These are phyloP conservation scores for Dissophora globulifera DNA, from an alignment of 192 early-diverging fungal species.

Conservation along the genomic window DNA sequence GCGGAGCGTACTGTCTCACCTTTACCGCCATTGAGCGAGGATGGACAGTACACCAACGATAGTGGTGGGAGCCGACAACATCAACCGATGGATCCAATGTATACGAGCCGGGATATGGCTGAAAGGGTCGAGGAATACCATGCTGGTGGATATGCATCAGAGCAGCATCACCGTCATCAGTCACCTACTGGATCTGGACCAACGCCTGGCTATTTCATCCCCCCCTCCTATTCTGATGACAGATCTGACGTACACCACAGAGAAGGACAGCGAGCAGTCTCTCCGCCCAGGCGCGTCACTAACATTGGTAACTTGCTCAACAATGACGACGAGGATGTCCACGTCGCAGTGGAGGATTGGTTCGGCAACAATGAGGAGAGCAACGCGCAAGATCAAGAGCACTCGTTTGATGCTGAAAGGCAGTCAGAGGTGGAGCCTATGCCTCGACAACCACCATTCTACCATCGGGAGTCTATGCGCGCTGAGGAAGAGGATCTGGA, in stretches of 20 bases:
- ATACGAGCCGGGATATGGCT: slow-evolving; percentile 1
- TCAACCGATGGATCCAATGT: not conserved
- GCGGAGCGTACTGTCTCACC: slow-evolving; percentile 1
- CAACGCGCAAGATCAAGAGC: slow-evolving; percentile 11
- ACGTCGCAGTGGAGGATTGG: slow-evolving; percentile 49
- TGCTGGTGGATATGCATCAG: not conserved
- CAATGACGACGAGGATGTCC: slow-evolving; percentile 46
- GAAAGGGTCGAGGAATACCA: not conserved
- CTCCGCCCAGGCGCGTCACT: slow-evolving; percentile 41
- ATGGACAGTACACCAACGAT: not conserved
- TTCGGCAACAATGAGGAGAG: slow-evolving; percentile 29
- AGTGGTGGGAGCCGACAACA: not conserved
- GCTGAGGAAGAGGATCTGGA: slow-evolving; percentile 30
- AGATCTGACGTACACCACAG: not conserved
- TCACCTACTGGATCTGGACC: slow-evolving; percentile 9
- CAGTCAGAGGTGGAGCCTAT: not conserved
- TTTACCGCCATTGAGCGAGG: not conserved
- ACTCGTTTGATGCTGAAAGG: slow-evolving; percentile 3
- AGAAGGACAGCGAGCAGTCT: slow-evolving; percentile 2
- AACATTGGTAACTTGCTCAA: slow-evolving; percentile 52
- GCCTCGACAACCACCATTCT: not conserved
- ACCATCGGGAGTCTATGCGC: not conserved
- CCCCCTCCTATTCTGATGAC: slow-evolving; percentile 1
- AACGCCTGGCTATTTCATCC: slow-evolving; percentile 22
- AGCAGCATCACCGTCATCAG: not conserved